A percentile compares a stretch with the other conserved stretches of the same genome.
Evolutionary conservation across 129 eudicot genomes (phyloP).

Genomic region (Logfia minima): DNA sequence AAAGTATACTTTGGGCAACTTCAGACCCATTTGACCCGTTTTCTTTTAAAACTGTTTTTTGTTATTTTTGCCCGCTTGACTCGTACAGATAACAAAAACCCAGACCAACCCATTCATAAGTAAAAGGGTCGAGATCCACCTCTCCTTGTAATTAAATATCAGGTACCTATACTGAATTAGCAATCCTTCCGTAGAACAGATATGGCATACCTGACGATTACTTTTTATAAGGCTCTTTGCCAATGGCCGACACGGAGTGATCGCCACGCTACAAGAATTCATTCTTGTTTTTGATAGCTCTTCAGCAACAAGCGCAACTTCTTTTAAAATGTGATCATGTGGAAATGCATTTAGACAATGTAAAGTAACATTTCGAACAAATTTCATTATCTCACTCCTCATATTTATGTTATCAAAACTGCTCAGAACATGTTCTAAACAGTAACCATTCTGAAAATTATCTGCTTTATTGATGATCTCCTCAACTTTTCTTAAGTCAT

Average conservation of each 20-base stretch:
- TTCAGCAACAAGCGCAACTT: constrained; percentile 78
- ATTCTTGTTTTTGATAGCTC: constrained; percentile 68
- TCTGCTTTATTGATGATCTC: constrained; percentile 40
- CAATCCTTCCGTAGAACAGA: constrained; percentile 11
- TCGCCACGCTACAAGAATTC: constrained; percentile 41
- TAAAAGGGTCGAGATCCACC: not conserved
- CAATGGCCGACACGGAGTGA: constrained; percentile 79
- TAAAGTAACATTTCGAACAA: constrained; percentile 74
- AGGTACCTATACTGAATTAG: not conserved
- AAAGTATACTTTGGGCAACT: not conserved
- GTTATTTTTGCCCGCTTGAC: not conserved
- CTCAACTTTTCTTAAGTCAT: constrained; percentile 53
- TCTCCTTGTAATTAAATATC: not conserved
- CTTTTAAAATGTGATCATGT: constrained; percentile 66
- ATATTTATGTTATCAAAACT: constrained; percentile 44
- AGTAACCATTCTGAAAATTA: constrained; percentile 32
- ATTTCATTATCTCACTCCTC: constrained; percentile 75
- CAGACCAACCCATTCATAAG: not conserved
- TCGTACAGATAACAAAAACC: not conserved
- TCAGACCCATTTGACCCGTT: not conserved
- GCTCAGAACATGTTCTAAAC: constrained; percentile 47
- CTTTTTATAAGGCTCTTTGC: constrained; percentile 85
- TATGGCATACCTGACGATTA: constrained; percentile 73
- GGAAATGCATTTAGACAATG: constrained; percentile 73
- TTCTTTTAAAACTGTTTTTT: not conserved